Conservation (phyloP, 2,329 filamentous ascomycete species). For the Xylariaceae sp. region DNA sequence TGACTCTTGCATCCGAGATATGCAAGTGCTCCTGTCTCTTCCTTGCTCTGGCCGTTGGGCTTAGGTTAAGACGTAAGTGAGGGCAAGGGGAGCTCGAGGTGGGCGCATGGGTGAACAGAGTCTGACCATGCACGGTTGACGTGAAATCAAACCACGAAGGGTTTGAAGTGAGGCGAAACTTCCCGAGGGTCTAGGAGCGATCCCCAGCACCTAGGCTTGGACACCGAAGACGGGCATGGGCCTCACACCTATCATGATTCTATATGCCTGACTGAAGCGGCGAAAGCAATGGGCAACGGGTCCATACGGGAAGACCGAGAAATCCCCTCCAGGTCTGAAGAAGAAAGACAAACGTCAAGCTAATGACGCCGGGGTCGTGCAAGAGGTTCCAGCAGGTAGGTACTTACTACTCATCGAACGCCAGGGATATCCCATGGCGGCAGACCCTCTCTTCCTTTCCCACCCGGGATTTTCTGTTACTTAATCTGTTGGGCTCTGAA, state of each 20-base stretch:
- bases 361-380: background rate
- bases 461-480: background rate
- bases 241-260: slow-evolving; percentile 6
- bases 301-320: slow-evolving; percentile 11
- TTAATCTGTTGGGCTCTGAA: slow-evolving; percentile 1
- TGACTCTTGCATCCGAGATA: background rate
- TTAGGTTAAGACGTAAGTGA: too few relatives aligned
- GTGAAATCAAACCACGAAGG: slow-evolving; percentile 16
- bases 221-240: background rate
- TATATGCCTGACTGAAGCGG: background rate
- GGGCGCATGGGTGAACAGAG: slow-evolving; percentile 11
- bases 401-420: too few relatives aligned
- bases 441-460: too few relatives aligned
- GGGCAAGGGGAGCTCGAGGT: too few relatives aligned
- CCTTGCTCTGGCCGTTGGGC: too few relatives aligned
- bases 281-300: slow-evolving; percentile 10
- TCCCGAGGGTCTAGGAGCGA: too few relatives aligned
- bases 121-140: slow-evolving; percentile 13
- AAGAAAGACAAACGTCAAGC: background rate
- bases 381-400: too few relatives aligned
- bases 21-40: background rate
- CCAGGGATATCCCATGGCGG: too few relatives aligned
- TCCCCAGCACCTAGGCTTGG: too few relatives aligned
- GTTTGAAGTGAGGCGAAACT: slow-evolving; percentile 8
- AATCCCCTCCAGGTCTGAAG: background rate